Conservation (phyloP, 768 basidiomycete species). For the Agaricus blazei region DNA sequence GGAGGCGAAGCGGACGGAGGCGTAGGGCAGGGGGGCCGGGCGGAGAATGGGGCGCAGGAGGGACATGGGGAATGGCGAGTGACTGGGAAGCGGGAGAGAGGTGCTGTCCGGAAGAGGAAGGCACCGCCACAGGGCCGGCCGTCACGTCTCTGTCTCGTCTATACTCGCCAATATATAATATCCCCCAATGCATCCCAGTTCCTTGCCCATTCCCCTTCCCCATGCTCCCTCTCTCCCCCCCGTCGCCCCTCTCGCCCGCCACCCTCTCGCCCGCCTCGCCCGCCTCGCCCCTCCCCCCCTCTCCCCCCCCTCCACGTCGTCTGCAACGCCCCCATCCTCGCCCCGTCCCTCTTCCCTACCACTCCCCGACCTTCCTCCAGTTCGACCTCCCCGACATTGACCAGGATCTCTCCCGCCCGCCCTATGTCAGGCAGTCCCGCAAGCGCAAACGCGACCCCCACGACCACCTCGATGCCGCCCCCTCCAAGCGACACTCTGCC, state of each 20-base stretch:
- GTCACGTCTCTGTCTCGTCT: conserved; percentile 23
- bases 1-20: background rate
- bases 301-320: conserved; percentile 39
- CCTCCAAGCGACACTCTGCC: conserved; percentile 31
- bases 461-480: conserved; percentile 12
- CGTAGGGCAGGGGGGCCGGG: conserved; percentile 3
- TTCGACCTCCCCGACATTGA: conserved; percentile 64
- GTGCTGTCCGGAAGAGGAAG: background rate
- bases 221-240: background rate
- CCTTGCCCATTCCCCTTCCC: background rate
- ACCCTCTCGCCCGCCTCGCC: conserved; percentile 11
- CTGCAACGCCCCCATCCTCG: conserved; percentile 64
- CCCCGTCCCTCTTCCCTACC: conserved; percentile 64
- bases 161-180: conserved; percentile 26
- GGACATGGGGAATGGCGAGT: conserved; percentile 4
- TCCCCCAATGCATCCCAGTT: background rate
- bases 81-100: background rate
- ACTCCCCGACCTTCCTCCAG: conserved; percentile 64
- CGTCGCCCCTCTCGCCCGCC: conserved; percentile 5
- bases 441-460: conserved; percentile 34
- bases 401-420: conserved; percentile 66
- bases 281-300: conserved; percentile 19
- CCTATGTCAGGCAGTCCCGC: conserved; percentile 35
- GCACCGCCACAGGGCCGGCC: conserved; percentile 22
- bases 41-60: conserved; percentile 12